phyloP scores from a whole-genome alignment of 345 rosid genomes.

The Zanthoxylum bungeanum region DNA sequence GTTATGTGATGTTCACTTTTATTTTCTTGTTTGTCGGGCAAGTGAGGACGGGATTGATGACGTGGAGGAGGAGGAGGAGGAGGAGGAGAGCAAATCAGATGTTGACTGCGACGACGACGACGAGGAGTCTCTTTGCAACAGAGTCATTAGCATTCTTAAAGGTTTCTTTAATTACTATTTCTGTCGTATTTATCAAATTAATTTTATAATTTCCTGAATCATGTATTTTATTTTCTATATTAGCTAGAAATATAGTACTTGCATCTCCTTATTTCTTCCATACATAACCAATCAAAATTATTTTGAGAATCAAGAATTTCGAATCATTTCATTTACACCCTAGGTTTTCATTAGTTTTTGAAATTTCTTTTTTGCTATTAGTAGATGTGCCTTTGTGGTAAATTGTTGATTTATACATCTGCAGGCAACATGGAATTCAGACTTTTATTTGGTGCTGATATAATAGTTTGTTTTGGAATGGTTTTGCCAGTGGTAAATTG shows the following conservation, averaged over 20 bases:
- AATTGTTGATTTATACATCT: not conserved
- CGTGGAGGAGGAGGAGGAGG: slow-evolving; percentile 6
- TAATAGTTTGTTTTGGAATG: not conserved
- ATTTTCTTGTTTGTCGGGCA: slow-evolving; percentile 4
- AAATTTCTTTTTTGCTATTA: not conserved
- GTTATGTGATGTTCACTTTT: not conserved
- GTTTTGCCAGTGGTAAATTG: not conserved
- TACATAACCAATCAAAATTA: not conserved
- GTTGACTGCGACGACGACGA: slow-evolving; percentile 25
- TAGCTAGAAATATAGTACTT: no score
- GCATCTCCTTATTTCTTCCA: not conserved
- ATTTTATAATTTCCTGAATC: not conserved
- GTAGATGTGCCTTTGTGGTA: not conserved
- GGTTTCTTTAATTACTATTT: slow-evolving; percentile 32
- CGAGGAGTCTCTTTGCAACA: slow-evolving; percentile 37
- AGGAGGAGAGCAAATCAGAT: slow-evolving; percentile 21
- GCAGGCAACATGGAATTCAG: not conserved
- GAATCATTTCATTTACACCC: not conserved
- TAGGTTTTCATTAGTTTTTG: not conserved
- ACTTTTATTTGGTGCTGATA: not conserved
- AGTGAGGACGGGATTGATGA: slow-evolving; percentile 22
- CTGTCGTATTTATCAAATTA: not conserved
- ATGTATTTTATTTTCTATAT: no score
- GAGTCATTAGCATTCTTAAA: slow-evolving; percentile 40
- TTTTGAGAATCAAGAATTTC: not conserved